Conservation (phyloP, 2,329 filamentous ascomycete genomes). For the Nannizziopsis arthrosporioides region DNA sequence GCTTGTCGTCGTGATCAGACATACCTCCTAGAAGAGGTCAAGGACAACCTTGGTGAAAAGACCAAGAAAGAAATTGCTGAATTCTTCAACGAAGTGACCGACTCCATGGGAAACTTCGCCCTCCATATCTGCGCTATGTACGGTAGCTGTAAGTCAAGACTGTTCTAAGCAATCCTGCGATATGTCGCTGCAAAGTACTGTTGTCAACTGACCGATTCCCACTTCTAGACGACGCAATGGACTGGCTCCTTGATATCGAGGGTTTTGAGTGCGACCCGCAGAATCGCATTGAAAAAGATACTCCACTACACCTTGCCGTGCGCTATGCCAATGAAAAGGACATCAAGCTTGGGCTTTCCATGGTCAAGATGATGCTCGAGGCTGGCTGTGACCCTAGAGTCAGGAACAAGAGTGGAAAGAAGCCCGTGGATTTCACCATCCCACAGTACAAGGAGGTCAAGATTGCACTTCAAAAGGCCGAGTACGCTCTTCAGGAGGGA, state of each 20-base stretch:
- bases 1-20: slow-evolving; percentile 88
- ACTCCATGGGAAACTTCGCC: slow-evolving; percentile 75
- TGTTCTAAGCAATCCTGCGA: neutral
- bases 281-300: slow-evolving; percentile 37
- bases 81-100: slow-evolving; percentile 75
- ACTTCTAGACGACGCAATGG: slow-evolving; percentile 35
- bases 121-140: slow-evolving; percentile 79
- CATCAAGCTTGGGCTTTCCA: slow-evolving; percentile 31
- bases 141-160: slow-evolving; percentile 59
- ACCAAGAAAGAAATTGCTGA: slow-evolving; percentile 52
- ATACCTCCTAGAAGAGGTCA: slow-evolving; percentile 63
- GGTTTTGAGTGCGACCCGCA: slow-evolving; percentile 39
- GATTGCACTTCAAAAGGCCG: slow-evolving; percentile 32
- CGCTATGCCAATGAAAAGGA: slow-evolving; percentile 39
- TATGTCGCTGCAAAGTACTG: neutral
- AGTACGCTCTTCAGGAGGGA: slow-evolving; percentile 38
- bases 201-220: neutral
- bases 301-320: slow-evolving; percentile 36
- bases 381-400: slow-evolving; percentile 39
- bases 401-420: slow-evolving; percentile 38
- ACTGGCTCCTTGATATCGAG: slow-evolving; percentile 37
- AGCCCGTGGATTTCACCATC: slow-evolving; percentile 36
- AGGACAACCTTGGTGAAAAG: slow-evolving; percentile 45
- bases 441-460: slow-evolving; percentile 33
- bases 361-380: slow-evolving; percentile 41